Evolutionary conservation across 768 basidiomycete species (phyloP).

Genomic region (Tylopilus plumbeoviolaceoides): DNA sequence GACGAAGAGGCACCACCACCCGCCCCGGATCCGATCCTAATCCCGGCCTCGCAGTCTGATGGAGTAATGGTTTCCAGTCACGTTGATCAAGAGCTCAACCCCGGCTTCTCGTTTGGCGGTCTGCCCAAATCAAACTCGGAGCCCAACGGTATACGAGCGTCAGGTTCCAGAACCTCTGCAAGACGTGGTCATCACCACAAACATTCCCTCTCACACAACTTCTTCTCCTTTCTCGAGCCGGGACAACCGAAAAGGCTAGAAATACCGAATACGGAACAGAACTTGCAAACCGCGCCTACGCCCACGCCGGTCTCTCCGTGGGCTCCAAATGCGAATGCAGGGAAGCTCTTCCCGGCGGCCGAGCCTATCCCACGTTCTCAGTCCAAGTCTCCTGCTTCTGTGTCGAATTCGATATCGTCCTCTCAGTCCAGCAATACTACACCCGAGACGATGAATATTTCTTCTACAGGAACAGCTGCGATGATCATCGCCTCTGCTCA

Average conservation of each 20-base stretch:
- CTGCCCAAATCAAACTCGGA: slow-evolving; percentile 33
- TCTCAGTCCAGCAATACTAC: neutral
- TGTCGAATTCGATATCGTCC: slow-evolving; percentile 9
- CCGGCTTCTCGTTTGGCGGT: slow-evolving; percentile 63
- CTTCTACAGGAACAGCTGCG: slow-evolving; percentile 22
- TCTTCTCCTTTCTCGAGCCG: slow-evolving; percentile 93
- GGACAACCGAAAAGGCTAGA: slow-evolving; percentile 27
- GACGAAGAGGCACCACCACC: slow-evolving; percentile 48
- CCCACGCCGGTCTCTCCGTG: slow-evolving; percentile 64
- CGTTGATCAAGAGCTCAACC: slow-evolving; percentile 41
- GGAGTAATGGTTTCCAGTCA: slow-evolving; percentile 16
- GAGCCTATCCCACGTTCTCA: slow-evolving; percentile 20
- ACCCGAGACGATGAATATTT: slow-evolving; percentile 9
- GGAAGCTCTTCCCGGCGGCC: neutral
- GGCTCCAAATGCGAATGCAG: slow-evolving; percentile 46
- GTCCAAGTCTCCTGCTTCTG: slow-evolving; percentile 22
- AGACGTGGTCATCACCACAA: slow-evolving; percentile 83
- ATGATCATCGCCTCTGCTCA: slow-evolving; percentile 35
- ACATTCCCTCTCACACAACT: slow-evolving; percentile 91
- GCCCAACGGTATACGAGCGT: slow-evolving; percentile 12
- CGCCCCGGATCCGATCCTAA: slow-evolving; percentile 40
- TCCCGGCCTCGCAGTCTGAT: slow-evolving; percentile 39
- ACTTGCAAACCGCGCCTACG: slow-evolving; percentile 55
- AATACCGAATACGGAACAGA: slow-evolving; percentile 22
- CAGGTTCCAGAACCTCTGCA: slow-evolving; percentile 24